phyloP scores from a whole-genome alignment of 73 alveolate species.

The Tetrahymena malaccensis region DNA sequence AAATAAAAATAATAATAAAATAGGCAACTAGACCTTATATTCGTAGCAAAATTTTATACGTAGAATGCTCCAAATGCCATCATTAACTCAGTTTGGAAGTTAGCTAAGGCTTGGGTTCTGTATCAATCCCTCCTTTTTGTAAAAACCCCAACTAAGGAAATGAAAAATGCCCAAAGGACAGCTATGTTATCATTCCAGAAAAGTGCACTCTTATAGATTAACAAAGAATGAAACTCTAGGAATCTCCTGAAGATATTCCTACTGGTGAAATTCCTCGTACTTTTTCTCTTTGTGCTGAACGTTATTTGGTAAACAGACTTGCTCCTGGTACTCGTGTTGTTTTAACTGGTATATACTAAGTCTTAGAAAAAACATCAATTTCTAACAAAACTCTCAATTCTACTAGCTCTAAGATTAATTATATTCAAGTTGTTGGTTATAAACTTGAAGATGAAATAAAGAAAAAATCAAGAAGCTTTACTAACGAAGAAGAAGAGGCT shows the following conservation, averaged over 20 bases:
- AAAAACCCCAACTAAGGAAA: constrained; percentile 65
- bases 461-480: constrained; percentile 54
- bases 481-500: constrained; percentile 73
- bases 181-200: constrained; percentile 80
- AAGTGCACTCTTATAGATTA: constrained; percentile 85
- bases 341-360: constrained; percentile 83
- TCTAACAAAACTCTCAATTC: constrained; percentile 21
- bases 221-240: constrained; percentile 90
- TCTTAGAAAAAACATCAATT: constrained; percentile 56
- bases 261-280: constrained; percentile 99
- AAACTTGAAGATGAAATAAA: constrained; percentile 18
- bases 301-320: constrained; percentile 86
- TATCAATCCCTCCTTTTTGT: constrained; percentile 80
- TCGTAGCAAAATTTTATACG: constrained; percentile 21
- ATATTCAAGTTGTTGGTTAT: constrained; percentile 22
- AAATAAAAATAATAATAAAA: not conserved
- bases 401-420: constrained; percentile 3
- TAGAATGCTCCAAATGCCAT: constrained; percentile 85
- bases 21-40: not conserved
- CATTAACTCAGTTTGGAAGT: constrained; percentile 59
- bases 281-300: constrained; percentile 79
- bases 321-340: constrained; percentile 96
- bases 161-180: constrained; percentile 88
- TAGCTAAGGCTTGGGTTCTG: constrained; percentile 71
- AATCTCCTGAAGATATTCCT: constrained; percentile 97